Evolutionary conservation across 768 basidiomycete species (phyloP).

Genomic region (Strobilomyces dryophilus): DNA sequence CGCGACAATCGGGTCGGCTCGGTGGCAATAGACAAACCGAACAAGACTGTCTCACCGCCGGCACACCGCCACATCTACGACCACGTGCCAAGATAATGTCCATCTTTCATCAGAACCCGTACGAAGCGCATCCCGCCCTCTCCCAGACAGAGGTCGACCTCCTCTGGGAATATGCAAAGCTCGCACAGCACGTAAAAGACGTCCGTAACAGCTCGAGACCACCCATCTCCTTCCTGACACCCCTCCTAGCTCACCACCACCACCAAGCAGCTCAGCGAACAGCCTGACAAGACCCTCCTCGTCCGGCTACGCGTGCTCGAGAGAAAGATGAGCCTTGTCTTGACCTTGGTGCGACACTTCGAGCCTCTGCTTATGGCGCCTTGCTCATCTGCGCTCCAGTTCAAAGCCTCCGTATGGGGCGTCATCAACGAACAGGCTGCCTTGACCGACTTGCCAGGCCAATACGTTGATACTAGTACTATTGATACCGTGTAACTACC

Average conservation of each 20-base stretch:
- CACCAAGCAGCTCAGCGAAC: conserved; percentile 66
- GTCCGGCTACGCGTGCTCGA: conserved; percentile 77
- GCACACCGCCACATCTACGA: not conserved
- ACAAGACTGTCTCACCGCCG: conserved; percentile 1
- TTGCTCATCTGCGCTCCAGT: conserved; percentile 43
- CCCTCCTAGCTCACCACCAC: conserved; percentile 52
- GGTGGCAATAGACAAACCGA: not conserved
- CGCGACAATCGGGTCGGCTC: not conserved
- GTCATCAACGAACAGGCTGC: conserved; percentile 77
- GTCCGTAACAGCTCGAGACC: conserved; percentile 33
- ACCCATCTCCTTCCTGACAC: not conserved
- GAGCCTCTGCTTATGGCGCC: not conserved
- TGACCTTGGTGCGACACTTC: conserved; percentile 67
- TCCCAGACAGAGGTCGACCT: conserved; percentile 71
- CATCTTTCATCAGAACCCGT: conserved; percentile 58
- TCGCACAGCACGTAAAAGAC: conserved; percentile 73
- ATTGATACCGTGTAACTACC: conserved; percentile 15
- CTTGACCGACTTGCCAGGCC: conserved; percentile 12
- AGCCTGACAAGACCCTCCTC: conserved; percentile 76
- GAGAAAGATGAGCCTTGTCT: conserved; percentile 90
- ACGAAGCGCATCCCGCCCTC: conserved; percentile 64
- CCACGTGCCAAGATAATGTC: not conserved
- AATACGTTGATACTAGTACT: conserved; percentile 13
- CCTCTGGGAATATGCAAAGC: conserved; percentile 90
- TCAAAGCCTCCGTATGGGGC: conserved; percentile 96